Base-by-base conservation (phyloP, 148 eudicot species). In the Selenicereus undatus region DNA sequence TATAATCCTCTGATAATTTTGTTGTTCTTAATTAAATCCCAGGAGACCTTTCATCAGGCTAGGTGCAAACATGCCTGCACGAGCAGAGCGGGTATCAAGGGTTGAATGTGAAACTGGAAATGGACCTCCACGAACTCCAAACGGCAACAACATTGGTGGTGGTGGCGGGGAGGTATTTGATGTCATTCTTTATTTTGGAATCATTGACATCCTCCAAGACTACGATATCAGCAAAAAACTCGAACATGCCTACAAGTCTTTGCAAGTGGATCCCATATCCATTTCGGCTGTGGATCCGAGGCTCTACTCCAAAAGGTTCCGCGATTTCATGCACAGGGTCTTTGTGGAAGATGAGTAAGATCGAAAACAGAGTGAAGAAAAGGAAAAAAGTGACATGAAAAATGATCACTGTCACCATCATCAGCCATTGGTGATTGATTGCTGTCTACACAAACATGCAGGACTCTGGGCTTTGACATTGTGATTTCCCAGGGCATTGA, bases 21-120 rank as follows among this genome's bases (percentile, higher is more conserved):
- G 22, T 52, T 16, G 43, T 29, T 30, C 35, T 62, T 30, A 56
- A 18, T 60, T 27, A 30, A 76, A 73, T 77, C 43, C 76, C 75
- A 87, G 89, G 88, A 87, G 83, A 81, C 89, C 89, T 30, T 83
- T 87, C 84, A 85, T 87, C 70, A 71, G 89, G 32, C 66, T 87
- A 72, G 89, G 89, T 20, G 88, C 88, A 78, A 87, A 87, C 88
- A 87, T 87, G 89, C 89, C 89, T 73, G 89, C 86, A 45, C 82
- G 89, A 81, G 89, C 89, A 60, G 89, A 85, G 86, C 83, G 83
- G 75, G 82, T 87, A 70, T 51, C 75, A 52, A 82, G 83, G 72
- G 72, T 30, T 11, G 89, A 83, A 48, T 73, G 35, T 12, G 86
- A 83, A 3, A 71, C 82, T 50, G 79, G 84, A 35, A 83, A 74